Evolutionary conservation across 2,329 filamentous ascomycete genomes (phyloP).

Genomic region (Cyphellophora attinorum): DNA sequence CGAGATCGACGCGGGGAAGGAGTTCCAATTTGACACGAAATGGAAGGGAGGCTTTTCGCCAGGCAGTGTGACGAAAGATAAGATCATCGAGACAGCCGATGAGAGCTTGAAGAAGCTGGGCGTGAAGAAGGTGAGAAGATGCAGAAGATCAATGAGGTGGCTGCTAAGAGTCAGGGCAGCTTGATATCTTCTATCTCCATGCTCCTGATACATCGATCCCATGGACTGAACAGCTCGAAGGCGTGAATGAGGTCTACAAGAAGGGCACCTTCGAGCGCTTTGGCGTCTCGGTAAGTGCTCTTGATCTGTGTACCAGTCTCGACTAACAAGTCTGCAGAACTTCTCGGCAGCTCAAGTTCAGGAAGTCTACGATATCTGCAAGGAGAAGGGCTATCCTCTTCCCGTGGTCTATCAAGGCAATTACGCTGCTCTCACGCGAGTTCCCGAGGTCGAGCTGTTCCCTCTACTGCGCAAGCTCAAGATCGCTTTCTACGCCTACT

Average conservation of each 20-base stretch:
- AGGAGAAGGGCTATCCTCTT: conserved; percentile 24
- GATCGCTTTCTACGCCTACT: conserved; percentile 19
- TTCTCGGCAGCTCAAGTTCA: conserved; percentile 17
- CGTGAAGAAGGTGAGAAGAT: conserved; percentile 9
- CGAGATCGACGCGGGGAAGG: conserved; percentile 26
- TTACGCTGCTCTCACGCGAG: conserved; percentile 27
- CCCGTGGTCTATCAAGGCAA: conserved; percentile 29
- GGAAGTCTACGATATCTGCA: conserved; percentile 24
- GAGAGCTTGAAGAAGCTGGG: conserved; percentile 16
- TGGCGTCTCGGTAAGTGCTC: conserved; percentile 32
- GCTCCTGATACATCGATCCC: conserved; percentile 23
- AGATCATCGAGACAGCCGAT: conserved; percentile 15
- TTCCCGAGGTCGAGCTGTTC: conserved; percentile 24
- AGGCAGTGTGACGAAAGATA: conserved; percentile 10
- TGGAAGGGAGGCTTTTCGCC: conserved; percentile 26
- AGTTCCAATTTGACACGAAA: conserved; percentile 40
- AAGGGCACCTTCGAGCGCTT: conserved; percentile 24
- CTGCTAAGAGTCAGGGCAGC: conserved; percentile 13
- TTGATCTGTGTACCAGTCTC: too few relatives aligned
- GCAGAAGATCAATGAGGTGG: not conserved
- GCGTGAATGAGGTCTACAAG: conserved; percentile 24
- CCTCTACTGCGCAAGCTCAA: conserved; percentile 24
- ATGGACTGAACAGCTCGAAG: conserved; percentile 26
- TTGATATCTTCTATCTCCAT: conserved; percentile 30
- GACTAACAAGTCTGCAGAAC: too few relatives aligned